These are phyloP conservation scores for Williopsis jadinii DNA, from an alignment of 1,139 yeast genomes.

Conservation along the genomic window DNA sequence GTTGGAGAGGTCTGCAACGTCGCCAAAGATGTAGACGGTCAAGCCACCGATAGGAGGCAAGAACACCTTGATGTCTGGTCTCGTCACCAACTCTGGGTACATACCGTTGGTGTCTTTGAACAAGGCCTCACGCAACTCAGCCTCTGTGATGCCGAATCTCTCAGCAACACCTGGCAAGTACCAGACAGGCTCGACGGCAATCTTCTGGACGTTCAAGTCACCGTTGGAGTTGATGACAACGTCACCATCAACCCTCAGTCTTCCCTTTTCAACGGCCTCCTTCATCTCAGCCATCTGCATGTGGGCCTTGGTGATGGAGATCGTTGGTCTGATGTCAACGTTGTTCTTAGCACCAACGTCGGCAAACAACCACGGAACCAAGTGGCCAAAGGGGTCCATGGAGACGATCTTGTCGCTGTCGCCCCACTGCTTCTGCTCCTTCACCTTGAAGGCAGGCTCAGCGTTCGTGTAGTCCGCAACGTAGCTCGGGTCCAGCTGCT, in stretches of 20 bases:
- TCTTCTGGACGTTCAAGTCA: slow-evolving; percentile 51
- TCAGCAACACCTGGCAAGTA: slow-evolving; percentile 57
- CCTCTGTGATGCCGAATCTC: slow-evolving; percentile 48
- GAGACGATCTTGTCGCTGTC: slow-evolving; percentile 49
- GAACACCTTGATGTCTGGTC: slow-evolving; percentile 55
- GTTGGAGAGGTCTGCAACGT: slow-evolving; percentile 44
- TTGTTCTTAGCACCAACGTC: slow-evolving; percentile 35
- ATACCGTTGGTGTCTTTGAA: slow-evolving; percentile 61
- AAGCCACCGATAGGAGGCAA: slow-evolving; percentile 60
- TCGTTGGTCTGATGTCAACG: slow-evolving; percentile 52
- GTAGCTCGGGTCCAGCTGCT: slow-evolving; percentile 43
- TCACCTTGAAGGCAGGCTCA: slow-evolving; percentile 50
- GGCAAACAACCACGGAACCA: slow-evolving; percentile 49
- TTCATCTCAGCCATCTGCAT: slow-evolving; percentile 49
- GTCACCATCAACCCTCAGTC: slow-evolving; percentile 47
- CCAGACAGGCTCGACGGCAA: slow-evolving; percentile 65
- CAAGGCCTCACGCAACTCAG: slow-evolving; percentile 46
- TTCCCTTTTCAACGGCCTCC: slow-evolving; percentile 44
- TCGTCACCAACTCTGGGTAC: slow-evolving; percentile 56
- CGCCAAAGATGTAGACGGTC: slow-evolving; percentile 56
- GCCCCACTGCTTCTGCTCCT: slow-evolving; percentile 47
- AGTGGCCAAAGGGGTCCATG: slow-evolving; percentile 56
- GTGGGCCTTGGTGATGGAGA: slow-evolving; percentile 56
- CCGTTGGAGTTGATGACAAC: slow-evolving; percentile 49
- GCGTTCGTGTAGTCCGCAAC: slow-evolving; percentile 54